Percentiles rank a stretch among this genome's conserved stretches.
Evolutionary conservation across 2,329 filamentous ascomycete genomes (phyloP).

Genomic region (Monosporascus sp.): DNA sequence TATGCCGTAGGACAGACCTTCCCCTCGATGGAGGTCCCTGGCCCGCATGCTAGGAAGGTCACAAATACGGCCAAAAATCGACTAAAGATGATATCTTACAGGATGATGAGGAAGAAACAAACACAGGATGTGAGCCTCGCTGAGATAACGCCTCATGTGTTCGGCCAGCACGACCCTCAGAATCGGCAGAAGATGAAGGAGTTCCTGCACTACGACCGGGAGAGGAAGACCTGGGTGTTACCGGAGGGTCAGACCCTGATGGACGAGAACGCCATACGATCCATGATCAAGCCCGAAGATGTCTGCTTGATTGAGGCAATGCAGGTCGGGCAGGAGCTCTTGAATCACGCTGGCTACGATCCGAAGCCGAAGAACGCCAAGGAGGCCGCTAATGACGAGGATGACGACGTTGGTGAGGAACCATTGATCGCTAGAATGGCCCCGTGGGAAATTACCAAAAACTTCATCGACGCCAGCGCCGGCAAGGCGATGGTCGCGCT

Average conservation of each 20-base stretch:
- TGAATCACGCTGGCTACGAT: constrained; percentile 86
- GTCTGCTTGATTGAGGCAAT: constrained; percentile 93
- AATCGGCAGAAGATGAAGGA: constrained; percentile 97
- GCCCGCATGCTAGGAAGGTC: constrained; percentile 88
- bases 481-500: constrained; percentile 96
- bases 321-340: constrained; percentile 88
- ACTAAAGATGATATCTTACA: constrained; percentile 91
- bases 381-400: constrained; percentile 50
- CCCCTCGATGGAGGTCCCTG: constrained; percentile 85
- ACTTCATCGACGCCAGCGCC: constrained; percentile 88
- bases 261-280: constrained; percentile 73
- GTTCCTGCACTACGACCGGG: constrained; percentile 87
- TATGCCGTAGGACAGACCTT: constrained; percentile 91
- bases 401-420: constrained; percentile 61
- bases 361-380: constrained; percentile 52
- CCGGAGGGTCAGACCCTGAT: constrained; percentile 68
- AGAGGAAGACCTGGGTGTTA: constrained; percentile 81
- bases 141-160: constrained; percentile 89
- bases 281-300: constrained; percentile 92
- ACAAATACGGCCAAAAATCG: constrained; percentile 96
- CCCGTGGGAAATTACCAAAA: constrained; percentile 94
- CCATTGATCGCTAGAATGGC: constrained; percentile 84
- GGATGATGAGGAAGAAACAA: constrained; percentile 73
- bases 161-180: constrained; percentile 88
- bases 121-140: constrained; percentile 65